These are phyloP conservation scores for Omphalea diandra DNA, from an alignment of 441 rosid genomes.

Conservation along the genomic window DNA sequence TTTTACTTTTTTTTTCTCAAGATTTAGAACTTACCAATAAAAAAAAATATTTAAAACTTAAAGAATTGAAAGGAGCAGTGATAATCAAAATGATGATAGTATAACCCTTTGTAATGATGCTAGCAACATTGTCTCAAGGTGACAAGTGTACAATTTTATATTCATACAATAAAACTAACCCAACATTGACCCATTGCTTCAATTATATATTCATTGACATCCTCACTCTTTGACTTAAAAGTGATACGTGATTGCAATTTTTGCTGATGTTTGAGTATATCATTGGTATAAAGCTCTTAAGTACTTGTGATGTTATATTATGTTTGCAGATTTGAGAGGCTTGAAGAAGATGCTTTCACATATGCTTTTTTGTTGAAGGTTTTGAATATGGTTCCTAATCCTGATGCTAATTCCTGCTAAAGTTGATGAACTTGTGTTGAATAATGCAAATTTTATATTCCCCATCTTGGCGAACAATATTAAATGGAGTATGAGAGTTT, in stretches of 20 bases:
- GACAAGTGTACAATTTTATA: no score
- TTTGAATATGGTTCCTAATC: slow-evolving; percentile 72
- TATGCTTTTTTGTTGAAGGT: slow-evolving; percentile 68
- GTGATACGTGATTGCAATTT: slow-evolving; percentile 7
- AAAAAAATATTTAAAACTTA: no score
- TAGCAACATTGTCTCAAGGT: no score
- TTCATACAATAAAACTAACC: no score
- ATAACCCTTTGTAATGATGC: no score
- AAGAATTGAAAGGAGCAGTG: no score
- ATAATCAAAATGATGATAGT: no score
- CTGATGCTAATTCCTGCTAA: slow-evolving; percentile 27
- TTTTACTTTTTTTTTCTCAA: no score
- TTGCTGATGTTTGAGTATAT: not conserved
- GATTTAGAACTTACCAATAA: no score
- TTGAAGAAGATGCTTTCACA: slow-evolving; percentile 72
- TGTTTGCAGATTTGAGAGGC: slow-evolving; percentile 84
- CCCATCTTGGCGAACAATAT: not conserved
- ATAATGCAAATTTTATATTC: not conserved
- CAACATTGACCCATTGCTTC: not conserved
- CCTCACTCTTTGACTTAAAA: not conserved
- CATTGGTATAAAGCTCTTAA: not conserved
- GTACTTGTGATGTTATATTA: not conserved
- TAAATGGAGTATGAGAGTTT: not conserved
- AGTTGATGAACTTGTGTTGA: slow-evolving; percentile 7
- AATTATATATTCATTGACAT: not conserved